These are phyloP conservation scores for Acanthamoeba royreba DNA, from an alignment of 208 protist species.

Conservation along the genomic window DNA sequence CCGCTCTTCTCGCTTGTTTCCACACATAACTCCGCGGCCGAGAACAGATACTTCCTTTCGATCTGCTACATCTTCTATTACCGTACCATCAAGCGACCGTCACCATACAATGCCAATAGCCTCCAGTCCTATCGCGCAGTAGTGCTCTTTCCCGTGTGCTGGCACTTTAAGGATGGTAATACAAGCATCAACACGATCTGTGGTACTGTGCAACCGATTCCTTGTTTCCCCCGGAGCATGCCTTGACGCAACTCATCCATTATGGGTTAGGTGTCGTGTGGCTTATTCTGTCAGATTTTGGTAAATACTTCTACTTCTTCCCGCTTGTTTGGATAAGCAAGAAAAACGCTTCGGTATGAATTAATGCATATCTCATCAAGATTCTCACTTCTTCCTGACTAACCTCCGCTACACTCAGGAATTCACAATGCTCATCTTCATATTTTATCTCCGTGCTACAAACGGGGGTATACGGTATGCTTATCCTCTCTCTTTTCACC, in stretches of 20 bases:
- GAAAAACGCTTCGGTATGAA: too few species aligned
- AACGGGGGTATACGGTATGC: background rate
- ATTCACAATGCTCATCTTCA: too few species aligned
- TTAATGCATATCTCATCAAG: too few species aligned
- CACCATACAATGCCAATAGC: background rate
- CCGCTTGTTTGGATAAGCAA: background rate
- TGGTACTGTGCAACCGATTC: too few species aligned
- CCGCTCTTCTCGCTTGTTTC: background rate
- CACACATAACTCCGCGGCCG: background rate
- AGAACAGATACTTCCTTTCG: background rate
- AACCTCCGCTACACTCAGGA: too few species aligned
- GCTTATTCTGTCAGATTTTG: background rate
- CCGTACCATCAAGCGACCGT: background rate
- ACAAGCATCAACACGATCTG: background rate
- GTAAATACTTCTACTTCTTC: background rate
- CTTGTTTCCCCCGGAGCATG: too few species aligned
- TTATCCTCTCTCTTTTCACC: background rate
- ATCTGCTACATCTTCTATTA: background rate
- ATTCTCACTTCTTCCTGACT: too few species aligned
- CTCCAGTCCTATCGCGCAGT: background rate
- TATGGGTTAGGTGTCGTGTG: background rate
- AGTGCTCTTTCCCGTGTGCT: background rate
- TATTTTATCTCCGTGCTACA: too few species aligned
- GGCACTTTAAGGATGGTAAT: background rate
- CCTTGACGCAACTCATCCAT: background rate